phyloP scores from a whole-genome alignment of 352 stramenopile species.

The Phytophthora chlamydospora region DNA sequence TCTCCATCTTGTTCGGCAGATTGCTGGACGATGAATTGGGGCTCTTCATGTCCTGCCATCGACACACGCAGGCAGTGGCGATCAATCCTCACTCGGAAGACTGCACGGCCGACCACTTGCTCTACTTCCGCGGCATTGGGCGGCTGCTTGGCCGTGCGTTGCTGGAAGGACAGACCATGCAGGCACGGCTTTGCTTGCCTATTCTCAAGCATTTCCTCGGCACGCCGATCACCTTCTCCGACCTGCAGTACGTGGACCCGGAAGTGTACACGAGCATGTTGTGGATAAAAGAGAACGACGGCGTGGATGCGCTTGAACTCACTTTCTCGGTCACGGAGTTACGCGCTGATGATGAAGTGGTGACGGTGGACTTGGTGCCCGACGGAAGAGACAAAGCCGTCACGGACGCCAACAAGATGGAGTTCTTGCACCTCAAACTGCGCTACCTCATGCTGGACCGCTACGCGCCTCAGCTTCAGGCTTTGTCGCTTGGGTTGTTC shows the following conservation, averaged over 20 bases:
- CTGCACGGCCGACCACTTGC: conserved; percentile 72
- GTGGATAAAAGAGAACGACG: conserved; percentile 73
- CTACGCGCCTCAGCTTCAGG: conserved; percentile 92
- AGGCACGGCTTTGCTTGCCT: conserved; percentile 67
- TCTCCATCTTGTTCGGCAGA: conserved; percentile 76
- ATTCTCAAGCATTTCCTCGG: conserved; percentile 86
- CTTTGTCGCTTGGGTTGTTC: conserved; percentile 92
- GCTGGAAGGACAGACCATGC: conserved; percentile 79
- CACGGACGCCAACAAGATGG: conserved; percentile 95
- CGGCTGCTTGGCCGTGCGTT: conserved; percentile 71
- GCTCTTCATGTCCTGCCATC: conserved; percentile 79
- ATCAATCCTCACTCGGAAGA: conserved; percentile 83
- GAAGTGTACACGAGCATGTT: conserved; percentile 83
- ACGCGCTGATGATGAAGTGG: conserved; percentile 53
- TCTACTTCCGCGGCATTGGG: conserved; percentile 89
- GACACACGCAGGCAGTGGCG: conserved; percentile 69
- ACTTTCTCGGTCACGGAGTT: conserved; percentile 81
- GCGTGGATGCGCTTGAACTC: conserved; percentile 68
- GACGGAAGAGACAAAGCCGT: conserved; percentile 76
- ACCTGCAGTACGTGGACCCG: conserved; percentile 81
- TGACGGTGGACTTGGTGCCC: conserved; percentile 69
- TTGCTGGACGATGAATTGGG: conserved; percentile 70
- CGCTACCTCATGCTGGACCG: conserved; percentile 96
- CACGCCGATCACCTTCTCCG: conserved; percentile 82
- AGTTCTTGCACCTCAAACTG: conserved; percentile 94